phyloP scores from a whole-genome alignment of 306 rosid genomes.

The Echinosophora koreensis region DNA sequence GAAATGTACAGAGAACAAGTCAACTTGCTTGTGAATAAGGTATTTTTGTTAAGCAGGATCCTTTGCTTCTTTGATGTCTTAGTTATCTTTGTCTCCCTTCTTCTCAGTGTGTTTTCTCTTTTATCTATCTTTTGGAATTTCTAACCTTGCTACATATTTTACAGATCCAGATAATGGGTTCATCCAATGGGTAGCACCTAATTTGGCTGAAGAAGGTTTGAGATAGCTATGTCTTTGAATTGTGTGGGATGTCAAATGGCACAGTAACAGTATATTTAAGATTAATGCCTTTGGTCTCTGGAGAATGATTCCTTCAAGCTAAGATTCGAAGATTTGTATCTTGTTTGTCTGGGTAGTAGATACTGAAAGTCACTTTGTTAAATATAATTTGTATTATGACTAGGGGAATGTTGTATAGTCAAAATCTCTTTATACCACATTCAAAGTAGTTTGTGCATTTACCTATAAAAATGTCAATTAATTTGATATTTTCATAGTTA shows the following conservation, averaged over 20 bases:
- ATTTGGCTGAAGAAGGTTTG: conserved; percentile 38
- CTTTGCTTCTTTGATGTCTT: conserved; percentile 17
- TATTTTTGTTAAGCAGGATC: conserved; percentile 43
- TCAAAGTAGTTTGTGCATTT: background rate
- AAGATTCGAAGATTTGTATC: conserved; percentile 33
- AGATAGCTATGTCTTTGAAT: conserved; percentile 36
- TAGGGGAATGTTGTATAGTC: conserved; percentile 52
- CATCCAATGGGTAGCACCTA: conserved; percentile 43
- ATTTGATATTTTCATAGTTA: background rate
- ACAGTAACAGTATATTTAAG: conserved; percentile 38
- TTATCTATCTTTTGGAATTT: background rate
- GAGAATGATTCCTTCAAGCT: conserved; percentile 37
- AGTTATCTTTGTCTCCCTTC: background rate
- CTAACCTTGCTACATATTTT: conserved; percentile 33
- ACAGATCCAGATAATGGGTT: conserved; percentile 58
- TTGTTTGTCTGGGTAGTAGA: conserved; percentile 40
- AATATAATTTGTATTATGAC: conserved; percentile 37
- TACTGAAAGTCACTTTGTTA: conserved; percentile 40
- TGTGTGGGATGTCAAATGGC: conserved; percentile 41
- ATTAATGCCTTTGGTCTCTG: conserved; percentile 37
- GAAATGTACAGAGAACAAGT: conserved; percentile 99
- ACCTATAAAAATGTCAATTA: background rate
- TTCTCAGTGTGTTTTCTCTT: conserved; percentile 26
- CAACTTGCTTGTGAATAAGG: conserved; percentile 95
- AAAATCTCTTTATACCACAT: conserved; percentile 22